Percentiles rank a stretch among this genome's conserved stretches.
These are phyloP conservation scores for Casuarina equisetifolia DNA, from an alignment of 306 rosid genomes.

Conservation along the genomic window DNA sequence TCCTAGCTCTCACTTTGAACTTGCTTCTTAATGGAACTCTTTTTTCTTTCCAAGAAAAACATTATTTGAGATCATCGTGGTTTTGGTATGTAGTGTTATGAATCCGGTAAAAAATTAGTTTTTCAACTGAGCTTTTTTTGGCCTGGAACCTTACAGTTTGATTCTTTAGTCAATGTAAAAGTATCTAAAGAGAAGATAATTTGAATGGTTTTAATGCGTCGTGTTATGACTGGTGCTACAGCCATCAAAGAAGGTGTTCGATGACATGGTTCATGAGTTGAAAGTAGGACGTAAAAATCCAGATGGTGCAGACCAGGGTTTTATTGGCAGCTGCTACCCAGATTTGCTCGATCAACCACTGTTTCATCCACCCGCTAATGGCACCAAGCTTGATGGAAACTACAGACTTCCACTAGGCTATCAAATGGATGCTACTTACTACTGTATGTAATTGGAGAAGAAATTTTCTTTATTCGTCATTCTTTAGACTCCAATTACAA, in stretches of 20 bases:
- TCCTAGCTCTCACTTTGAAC: not conserved
- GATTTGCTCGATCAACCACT: conserved; percentile 79
- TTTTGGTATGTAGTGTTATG: no score
- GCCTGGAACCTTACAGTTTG: not conserved
- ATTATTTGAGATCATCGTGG: not conserved
- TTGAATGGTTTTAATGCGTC: conserved; percentile 1
- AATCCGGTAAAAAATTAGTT: not conserved
- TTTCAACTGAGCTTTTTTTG: not conserved
- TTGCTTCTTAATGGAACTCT: not conserved
- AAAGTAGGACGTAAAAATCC: conserved; percentile 70
- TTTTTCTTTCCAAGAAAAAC: not conserved
- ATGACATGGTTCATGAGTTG: conserved; percentile 74
- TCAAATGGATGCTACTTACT: conserved; percentile 99
- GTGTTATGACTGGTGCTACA: conserved; percentile 36
- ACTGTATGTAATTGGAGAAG: conserved; percentile 48
- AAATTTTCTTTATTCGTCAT: not conserved
- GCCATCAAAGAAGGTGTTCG: conserved; percentile 81
- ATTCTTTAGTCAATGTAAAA: not conserved
- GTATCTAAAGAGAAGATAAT: not conserved
- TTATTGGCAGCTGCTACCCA: conserved; percentile 83
- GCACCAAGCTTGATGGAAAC: conserved; percentile 72
- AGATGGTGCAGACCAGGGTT: conserved; percentile 99
- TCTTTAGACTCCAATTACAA: conserved; percentile 2
- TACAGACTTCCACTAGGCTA: conserved; percentile 93
- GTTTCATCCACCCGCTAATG: conserved; percentile 72